Base-by-base conservation (phyloP, 1,284 basidiomycete genomes). In the Amylostereum areolatum region DNA sequence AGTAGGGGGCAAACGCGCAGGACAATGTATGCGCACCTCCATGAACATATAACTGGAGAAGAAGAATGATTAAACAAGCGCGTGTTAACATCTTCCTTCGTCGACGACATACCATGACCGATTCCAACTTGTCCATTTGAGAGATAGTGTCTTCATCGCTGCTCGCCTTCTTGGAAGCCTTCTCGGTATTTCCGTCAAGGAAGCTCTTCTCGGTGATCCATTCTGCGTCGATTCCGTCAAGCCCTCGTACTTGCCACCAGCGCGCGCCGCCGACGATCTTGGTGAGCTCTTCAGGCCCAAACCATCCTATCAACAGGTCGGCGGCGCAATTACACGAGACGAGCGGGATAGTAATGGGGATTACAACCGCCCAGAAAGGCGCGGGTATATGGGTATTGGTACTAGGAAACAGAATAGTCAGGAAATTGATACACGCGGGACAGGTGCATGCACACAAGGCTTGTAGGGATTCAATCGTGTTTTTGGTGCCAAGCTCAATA, bases 191-290 rank as follows among this genome's bases (percentile, higher is more conserved):
- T 0, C 52, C 56, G 12, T 68, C 59, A 30, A 59, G 60, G 10
- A 80, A 58, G 52, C 73, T 74, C 39, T 75, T 70, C 58, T 80
- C 72, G 1, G 83, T 83, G 46, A 93, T 83, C 90, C 90, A 92
- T 64, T 93, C 90, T 3, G 71, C 83, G 51, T 90, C 85, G 1
- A 89, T 62, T 24, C 83, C 84, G 50, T 80, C 75, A 33, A 83
- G 59, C 12, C 80, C 80, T 37, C 80, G 72, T n/a, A 89, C 79
- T 63, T 89, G 89, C 91, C 91, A 93, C 91, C 90, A 93, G 48
- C 82, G 75, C 47, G 81, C 81, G 3, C 90, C 90, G 25, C 90
- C 90, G 3, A 90, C 84, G 11, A 92, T 75, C 44, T 72, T 69
- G 59, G 80, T 78, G 41, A 92, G 73, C 53, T 85, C 83, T 36